Conservation (phyloP, 306 rosid genomes). For the Prunus fruticosa region DNA sequence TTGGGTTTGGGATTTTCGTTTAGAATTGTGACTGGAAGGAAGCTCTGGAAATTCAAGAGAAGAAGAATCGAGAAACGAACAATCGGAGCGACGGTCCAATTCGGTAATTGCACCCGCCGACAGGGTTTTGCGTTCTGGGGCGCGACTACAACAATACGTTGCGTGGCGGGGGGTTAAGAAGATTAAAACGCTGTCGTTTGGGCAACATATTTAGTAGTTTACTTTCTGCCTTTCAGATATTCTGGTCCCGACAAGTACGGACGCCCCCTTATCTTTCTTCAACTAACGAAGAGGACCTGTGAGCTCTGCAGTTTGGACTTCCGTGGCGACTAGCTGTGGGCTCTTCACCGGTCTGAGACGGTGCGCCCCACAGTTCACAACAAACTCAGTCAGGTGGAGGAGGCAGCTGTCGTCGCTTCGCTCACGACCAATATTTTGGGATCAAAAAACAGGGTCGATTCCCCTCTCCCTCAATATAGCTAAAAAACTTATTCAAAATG, state of each 20-base stretch:
- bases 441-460: constrained; percentile 17
- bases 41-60: neutral
- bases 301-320: neutral
- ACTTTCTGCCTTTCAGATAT: neutral
- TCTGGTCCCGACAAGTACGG: neutral
- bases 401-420: constrained; percentile 18
- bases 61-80: neutral
- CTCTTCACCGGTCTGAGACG: constrained; percentile 34
- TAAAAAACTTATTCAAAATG: too few species aligned
- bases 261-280: too few species aligned
- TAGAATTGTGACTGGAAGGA: neutral
- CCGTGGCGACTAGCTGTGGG: constrained; percentile 36
- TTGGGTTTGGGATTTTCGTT: neutral
- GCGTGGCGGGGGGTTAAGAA: constrained; percentile 2
- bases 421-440: constrained; percentile 30
- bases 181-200: constrained; percentile 10
- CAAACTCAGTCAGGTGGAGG: neutral
- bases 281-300: neutral
- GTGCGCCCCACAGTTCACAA: constrained; percentile 14
- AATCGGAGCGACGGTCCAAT: neutral
- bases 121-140: neutral
- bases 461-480: too few species aligned
- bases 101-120: neutral
- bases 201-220: neutral
- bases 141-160: neutral